A percentile compares a stretch with the other conserved stretches of the same genome.
Evolutionary conservation across 306 rosid species (phyloP).

Genomic region (Rosa rugosa): DNA sequence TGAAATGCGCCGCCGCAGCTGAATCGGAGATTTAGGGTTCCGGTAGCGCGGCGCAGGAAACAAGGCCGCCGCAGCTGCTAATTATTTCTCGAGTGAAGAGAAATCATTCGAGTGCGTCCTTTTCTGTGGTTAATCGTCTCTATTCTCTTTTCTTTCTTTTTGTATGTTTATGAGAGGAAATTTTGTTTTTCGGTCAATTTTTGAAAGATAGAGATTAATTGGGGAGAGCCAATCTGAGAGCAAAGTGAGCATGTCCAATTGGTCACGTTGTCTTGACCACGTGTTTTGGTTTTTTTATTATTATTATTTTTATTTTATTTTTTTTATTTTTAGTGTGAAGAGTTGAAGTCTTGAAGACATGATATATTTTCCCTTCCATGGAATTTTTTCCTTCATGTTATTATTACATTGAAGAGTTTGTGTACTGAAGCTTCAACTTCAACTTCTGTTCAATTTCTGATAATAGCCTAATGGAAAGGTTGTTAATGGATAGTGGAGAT

Average conservation of each 20-base stretch:
- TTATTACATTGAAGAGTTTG: not conserved
- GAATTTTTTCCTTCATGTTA: not conserved
- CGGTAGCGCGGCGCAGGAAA: not conserved
- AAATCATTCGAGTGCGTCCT: not conserved
- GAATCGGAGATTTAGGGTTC: not conserved
- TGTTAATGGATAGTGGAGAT: too few species aligned
- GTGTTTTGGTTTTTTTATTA: too few species aligned
- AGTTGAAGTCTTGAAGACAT: not conserved
- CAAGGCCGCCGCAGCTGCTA: conserved; percentile 9
- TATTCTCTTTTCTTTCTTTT: not conserved
- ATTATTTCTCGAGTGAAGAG: not conserved
- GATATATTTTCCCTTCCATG: not conserved
- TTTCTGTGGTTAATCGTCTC: not conserved
- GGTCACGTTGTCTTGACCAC: not conserved
- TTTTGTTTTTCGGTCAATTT: not conserved
- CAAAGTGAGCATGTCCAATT: not conserved
- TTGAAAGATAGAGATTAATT: not conserved
- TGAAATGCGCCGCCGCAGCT: not conserved
- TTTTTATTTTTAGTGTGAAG: too few species aligned
- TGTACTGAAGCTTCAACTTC: not conserved
- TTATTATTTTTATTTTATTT: too few species aligned
- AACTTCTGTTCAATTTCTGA: not conserved
- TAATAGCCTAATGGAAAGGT: too few species aligned
- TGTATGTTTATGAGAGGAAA: not conserved
- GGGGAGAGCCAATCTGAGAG: not conserved